Conservation (phyloP, 2,329 filamentous ascomycete genomes). For the Juglanconis oblonga region DNA sequence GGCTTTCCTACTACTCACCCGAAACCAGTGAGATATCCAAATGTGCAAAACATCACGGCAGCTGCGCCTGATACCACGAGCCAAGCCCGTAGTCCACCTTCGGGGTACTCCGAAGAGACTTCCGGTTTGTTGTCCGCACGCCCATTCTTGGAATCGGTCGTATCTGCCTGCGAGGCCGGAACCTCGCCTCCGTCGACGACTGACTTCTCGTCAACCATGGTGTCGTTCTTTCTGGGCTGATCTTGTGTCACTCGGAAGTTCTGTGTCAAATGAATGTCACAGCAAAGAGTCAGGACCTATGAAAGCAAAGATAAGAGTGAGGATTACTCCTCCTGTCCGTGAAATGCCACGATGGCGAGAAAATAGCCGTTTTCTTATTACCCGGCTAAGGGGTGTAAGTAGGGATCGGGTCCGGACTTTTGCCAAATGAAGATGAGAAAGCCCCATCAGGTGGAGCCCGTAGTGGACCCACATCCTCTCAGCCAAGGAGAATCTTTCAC, state of each 20-base stretch:
- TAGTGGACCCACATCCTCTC: background rate
- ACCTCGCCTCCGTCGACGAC: background rate
- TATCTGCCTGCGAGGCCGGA: background rate
- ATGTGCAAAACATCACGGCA: conserved; percentile 33
- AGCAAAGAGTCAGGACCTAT: no score
- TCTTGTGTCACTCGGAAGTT: background rate
- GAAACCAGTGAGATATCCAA: conserved; percentile 41
- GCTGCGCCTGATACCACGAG: conserved; percentile 34
- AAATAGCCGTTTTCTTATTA: background rate
- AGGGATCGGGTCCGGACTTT: background rate
- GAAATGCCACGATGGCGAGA: no score
- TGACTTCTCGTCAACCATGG: background rate
- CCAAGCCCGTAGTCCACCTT: conserved; percentile 36
- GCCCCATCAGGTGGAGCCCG: background rate
- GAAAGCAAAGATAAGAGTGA: no score
- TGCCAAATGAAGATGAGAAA: background rate
- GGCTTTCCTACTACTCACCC: conserved; percentile 17
- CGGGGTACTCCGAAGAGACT: background rate
- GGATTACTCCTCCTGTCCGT: no score
- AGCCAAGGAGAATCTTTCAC: background rate
- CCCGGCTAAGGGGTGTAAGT: background rate
- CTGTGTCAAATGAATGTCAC: background rate
- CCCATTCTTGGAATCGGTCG: background rate
- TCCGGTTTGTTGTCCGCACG: background rate
- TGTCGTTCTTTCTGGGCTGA: background rate